Percentiles rank a stretch among this genome's conserved stretches.
phyloP scores from a whole-genome alignment of 73 alveolate genomes.

The Paraurostyla sp. region DNA sequence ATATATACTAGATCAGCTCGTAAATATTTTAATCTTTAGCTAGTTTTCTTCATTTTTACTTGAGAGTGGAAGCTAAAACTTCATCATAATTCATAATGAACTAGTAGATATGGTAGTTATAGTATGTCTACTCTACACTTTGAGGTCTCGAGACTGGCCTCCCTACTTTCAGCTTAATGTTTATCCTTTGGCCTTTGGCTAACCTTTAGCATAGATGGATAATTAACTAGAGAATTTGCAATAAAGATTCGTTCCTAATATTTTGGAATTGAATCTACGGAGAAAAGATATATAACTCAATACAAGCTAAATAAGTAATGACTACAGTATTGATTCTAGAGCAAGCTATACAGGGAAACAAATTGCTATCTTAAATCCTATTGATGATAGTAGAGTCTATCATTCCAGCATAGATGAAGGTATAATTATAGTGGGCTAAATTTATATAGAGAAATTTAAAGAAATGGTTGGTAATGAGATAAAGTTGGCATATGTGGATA shows the following conservation, averaged over 20 bases:
- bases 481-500: background rate
- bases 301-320: too few relatives aligned
- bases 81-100: slow-evolving; percentile 25
- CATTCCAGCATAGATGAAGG: slow-evolving; percentile 6
- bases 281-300: background rate
- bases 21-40: slow-evolving; percentile 3
- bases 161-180: slow-evolving; percentile 22
- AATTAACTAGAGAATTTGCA: background rate
- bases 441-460: background rate
- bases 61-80: background rate
- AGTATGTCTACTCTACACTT: background rate
- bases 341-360: background rate
- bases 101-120: background rate
- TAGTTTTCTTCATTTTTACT: background rate
- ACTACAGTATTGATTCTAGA: slow-evolving; percentile 25
- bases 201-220: background rate
- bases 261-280: background rate
- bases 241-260: slow-evolving; percentile 5
- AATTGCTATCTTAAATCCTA: slow-evolving; percentile 12
- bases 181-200: slow-evolving; percentile 1
- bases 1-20: background rate
- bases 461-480: background rate
- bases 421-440: background rate
- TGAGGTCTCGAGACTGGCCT: slow-evolving; percentile 46
- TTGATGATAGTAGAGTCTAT: background rate